Base-by-base conservation (phyloP, 352 stramenopile species). In the Phytophthora meadii region DNA sequence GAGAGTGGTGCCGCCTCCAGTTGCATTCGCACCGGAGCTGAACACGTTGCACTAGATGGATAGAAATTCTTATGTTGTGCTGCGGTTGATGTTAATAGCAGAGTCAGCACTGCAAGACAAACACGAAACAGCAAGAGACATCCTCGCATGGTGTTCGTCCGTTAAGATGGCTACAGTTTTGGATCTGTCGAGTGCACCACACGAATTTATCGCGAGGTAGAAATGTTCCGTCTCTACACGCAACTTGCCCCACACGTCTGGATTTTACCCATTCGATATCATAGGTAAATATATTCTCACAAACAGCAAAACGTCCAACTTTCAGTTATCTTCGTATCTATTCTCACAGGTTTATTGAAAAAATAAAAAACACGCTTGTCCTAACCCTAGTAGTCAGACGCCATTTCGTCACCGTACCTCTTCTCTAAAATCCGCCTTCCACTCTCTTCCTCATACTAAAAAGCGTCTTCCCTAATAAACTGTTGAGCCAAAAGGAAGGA, bases 1-100 rank as follows among this genome's bases (percentile, higher is more conserved):
- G 61, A 67, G 5, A 67, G 45, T 8, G 66, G 45, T 8, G 42
- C 47, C 10, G 59, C 47, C 15, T 65, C 47, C 28, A 65, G 34
- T 40, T 56, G 39, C 2, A 22, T 17, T 22, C 28, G 37, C 2
- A 14, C 42, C 10, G 54, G 14, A 1, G 66, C 61, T 4, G 65
- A 70, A 17, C 60, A 70, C 7, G 47, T 69, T 19, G 34, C 44
- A 37, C 45, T 37, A 19, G 39, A 42, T 15, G 47, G 28, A 34
- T 22, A 41, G 19, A 48, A 48, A 4, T 17, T 28, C 12, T 47
- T 15, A 15, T 56, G 34, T 17, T 34, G 11, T 10, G 46, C 36
- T n/a, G 40, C 32, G 37, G 9, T 55, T 55, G 47, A 8, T 3
- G 39, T 15, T 32, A 32, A n/a, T 30, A 24, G 34, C 3, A 40